These are phyloP conservation scores for Xanthoconium stramineum DNA, from an alignment of 768 basidiomycete species.

Conservation along the genomic window DNA sequence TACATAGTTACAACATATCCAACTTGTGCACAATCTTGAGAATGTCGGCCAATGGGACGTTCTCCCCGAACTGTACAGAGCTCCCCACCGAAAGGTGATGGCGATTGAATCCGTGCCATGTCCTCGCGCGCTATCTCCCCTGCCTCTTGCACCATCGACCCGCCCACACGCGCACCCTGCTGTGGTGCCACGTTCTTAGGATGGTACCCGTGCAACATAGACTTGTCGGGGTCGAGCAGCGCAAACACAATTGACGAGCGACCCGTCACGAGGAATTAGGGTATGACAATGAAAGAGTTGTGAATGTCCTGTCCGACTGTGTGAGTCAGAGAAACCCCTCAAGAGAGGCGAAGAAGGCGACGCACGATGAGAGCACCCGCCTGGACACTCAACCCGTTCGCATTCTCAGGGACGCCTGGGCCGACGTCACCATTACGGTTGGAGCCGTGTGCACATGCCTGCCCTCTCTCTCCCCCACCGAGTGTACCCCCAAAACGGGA, in stretches of 20 bases:
- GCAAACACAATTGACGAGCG: conserved; percentile 85
- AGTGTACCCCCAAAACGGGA: no score
- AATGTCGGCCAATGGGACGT: no score
- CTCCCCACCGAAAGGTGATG: conserved; percentile 72
- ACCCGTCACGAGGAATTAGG: conserved; percentile 90
- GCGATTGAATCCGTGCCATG: conserved; percentile 48
- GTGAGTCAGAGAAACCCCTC: neutral
- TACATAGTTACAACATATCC: no score
- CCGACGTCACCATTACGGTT: conserved; percentile 9
- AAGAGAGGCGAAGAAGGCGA: conserved; percentile 5
- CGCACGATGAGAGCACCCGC: conserved; percentile 84
- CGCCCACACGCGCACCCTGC: neutral
- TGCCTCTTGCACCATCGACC: no score
- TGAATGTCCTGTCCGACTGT: conserved; percentile 71
- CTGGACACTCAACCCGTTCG: conserved; percentile 60
- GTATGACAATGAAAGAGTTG: conserved; percentile 90
- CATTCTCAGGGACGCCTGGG: no score
- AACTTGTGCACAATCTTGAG: no score
- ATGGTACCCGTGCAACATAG: conserved; percentile 37
- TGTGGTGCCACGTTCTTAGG: neutral
- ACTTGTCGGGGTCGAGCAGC: conserved; percentile 66
- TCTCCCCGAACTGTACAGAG: no score
- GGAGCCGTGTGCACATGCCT: no score
- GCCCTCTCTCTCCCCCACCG: no score
- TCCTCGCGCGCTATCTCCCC: neutral